Conservation (phyloP, 768 basidiomycete genomes). For the Boletus rubescentipes region DNA sequence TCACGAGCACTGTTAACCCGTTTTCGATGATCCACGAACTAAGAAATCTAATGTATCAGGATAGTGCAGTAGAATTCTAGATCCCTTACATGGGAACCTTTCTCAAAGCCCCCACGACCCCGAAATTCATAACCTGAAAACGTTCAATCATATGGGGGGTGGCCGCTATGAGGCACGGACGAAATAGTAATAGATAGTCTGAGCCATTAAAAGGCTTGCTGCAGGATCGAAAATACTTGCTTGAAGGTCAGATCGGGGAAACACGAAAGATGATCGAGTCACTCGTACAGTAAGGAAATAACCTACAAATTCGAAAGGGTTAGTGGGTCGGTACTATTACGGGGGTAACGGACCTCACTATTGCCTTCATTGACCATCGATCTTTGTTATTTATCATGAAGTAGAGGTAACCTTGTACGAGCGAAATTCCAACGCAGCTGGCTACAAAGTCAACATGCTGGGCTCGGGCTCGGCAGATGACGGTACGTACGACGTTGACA, state of each 20-base stretch:
- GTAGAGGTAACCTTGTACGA: constrained; percentile 22
- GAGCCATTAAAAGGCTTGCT: constrained; percentile 16
- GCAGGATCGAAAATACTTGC: constrained; percentile 17
- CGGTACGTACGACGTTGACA: constrained; percentile 13
- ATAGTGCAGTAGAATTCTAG: neutral
- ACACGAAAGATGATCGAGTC: neutral
- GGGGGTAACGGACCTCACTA: constrained; percentile 6
- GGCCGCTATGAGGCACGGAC: constrained; percentile 5
- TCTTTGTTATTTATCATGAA: constrained; percentile 15
- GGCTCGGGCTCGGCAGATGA: neutral
- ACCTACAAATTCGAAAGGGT: constrained; percentile 5
- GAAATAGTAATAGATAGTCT: constrained; percentile 20
- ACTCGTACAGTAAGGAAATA: constrained; percentile 14
- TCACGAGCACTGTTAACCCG: constrained; percentile 14
- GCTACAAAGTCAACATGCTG: neutral
- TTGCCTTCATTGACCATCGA: constrained; percentile 11
- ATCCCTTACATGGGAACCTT: constrained; percentile 10
- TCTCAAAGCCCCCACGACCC: constrained; percentile 4
- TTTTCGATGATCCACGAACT: constrained; percentile 20
- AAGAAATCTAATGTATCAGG: neutral
- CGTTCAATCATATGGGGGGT: neutral
- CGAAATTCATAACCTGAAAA: constrained; percentile 13
- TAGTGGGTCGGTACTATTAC: neutral
- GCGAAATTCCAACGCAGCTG: constrained; percentile 20
- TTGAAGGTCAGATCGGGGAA: neutral